Evolutionary conservation across 345 rosid genomes (phyloP), one percentile per base, ranked within the genome.

Genomic region (Eucalyptus camaldulensis): DNA sequence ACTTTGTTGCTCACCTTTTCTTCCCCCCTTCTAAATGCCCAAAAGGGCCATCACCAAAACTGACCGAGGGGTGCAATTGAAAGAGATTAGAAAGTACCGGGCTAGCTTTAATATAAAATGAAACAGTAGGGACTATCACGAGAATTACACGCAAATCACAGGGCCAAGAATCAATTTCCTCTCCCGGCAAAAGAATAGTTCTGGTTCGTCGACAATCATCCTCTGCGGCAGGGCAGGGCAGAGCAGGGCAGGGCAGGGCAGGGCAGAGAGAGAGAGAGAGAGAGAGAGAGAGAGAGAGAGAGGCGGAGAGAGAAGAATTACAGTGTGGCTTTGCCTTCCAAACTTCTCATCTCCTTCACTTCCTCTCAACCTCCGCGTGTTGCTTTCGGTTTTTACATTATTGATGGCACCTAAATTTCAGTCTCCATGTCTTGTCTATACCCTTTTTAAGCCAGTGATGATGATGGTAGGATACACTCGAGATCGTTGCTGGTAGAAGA

Each of bases 251-350:
- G 31, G 2, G 31, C 65, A 58, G 65, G 10, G 22, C 16, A 83
- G 80, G 29, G 62, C 60, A 56, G 60, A 3, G 4, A 93, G 98
- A 37, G 40, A 4, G 40, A 4, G 37, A 37, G 40, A 37, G 40
- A 37, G 40, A 10, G 65, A 24, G 29, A 24, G 65, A 24, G 29
- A 43, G 7, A 43, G 44, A 10, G 65, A 24, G 29, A 24, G 65
- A 24, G 29, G 15, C 7, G 98, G 87, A 94, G 99, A 93, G 98
- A 96, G 91, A 97, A 94, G 91, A 97, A 97, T 90, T 96, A 94
- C 92, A 76, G 87, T 86, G 97, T 96, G n/a, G 98, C 96, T 90
- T 87, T 97, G 88, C 98, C 99, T 69, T 91, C 95, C 24, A 96
- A 96, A 89, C 98, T 97, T 87, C 91, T 97, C 91, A 91, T 96